Evolutionary conservation across 2,329 filamentous ascomycete genomes (phyloP).

Genomic region (Paecilomyces niveus): DNA sequence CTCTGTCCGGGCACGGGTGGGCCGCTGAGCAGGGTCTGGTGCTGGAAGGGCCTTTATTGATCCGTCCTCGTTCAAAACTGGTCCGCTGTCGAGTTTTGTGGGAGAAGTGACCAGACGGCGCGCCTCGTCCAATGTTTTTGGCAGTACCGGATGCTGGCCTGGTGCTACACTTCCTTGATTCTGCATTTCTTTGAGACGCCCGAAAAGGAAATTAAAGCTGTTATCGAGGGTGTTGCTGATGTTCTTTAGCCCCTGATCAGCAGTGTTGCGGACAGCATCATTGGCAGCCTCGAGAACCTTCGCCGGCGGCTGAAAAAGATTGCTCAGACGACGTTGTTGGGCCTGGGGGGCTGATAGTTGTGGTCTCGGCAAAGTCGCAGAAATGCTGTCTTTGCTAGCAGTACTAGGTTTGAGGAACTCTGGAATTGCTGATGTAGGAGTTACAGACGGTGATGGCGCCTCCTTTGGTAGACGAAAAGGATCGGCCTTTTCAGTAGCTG

Average conservation of each 20-base stretch:
- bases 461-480: constrained; percentile 18
- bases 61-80: constrained; percentile 44
- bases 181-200: constrained; percentile 66
- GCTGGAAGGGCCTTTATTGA: constrained; percentile 39
- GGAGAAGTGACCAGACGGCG: constrained; percentile 68
- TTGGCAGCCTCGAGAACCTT: constrained; percentile 75
- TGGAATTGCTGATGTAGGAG: constrained; percentile 19
- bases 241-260: constrained; percentile 85
- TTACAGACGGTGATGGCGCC: constrained; percentile 18
- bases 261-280: constrained; percentile 77
- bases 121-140: constrained; percentile 88
- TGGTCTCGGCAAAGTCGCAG: constrained; percentile 26
- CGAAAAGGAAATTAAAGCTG: constrained; percentile 89
- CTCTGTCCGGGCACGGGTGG: constrained; percentile 42
- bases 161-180: constrained; percentile 35
- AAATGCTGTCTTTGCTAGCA: constrained; percentile 18
- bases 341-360: constrained; percentile 27
- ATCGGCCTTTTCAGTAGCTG: constrained; percentile 17
- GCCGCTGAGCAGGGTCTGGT: constrained; percentile 25
- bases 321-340: constrained; percentile 71
- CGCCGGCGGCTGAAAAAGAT: constrained; percentile 76
- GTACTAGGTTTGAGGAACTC: constrained; percentile 21
- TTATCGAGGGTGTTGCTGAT: constrained; percentile 86
- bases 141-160: constrained; percentile 48
- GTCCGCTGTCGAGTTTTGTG: constrained; percentile 42